Evolutionary conservation across 805 yeast species (phyloP), one percentile per base, ranked within the genome.

Genomic region (Candida caryicola): DNA sequence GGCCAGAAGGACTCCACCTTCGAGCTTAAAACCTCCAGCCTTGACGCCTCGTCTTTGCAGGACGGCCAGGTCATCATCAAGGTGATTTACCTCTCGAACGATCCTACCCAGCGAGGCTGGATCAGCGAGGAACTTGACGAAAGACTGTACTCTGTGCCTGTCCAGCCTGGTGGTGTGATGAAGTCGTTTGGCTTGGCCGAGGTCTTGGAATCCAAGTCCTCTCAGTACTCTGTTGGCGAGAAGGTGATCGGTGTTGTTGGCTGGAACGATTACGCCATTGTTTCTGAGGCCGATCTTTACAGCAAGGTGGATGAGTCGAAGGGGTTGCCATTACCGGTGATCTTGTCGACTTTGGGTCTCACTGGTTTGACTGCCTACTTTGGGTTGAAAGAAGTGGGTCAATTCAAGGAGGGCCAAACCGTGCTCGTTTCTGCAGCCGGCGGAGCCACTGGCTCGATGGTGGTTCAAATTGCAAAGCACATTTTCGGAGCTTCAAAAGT

Each of bases 361-460:
- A 78, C 84, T 7, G 74, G 81, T 0, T 46, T 79, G 42, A 80
- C 86, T 19, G 83, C 85, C 1, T 81, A 76, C 60, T 62, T 72
- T 44, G 79, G 79, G 12, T 67, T 79, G 41, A 60, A 54, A 42
- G 69, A 70, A 26, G 67, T 76, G 38, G 80, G 77, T 12, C 58
- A 68, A 28, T 56, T 79, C 40, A 47, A 55, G 44, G 44, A 43
- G 29, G 70, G 67, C 17, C 79, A 79, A 51, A 62, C 69, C 5
- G 64, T 76, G 46, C 57, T 79, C 32, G 63, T 81, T 33, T 74
- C 82, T 15, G 86, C 85, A 41, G 87, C 87, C 12, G 73, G 82
- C 6, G 88, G 88, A 46, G 85, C 85, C 13, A 81, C 81, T 14
- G 87, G 87, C n/a, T 70, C 77, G 17, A 59, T 71, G 33, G 74